Conservation (phyloP, 305 asterid genomes). For the Plantago rigida region DNA sequence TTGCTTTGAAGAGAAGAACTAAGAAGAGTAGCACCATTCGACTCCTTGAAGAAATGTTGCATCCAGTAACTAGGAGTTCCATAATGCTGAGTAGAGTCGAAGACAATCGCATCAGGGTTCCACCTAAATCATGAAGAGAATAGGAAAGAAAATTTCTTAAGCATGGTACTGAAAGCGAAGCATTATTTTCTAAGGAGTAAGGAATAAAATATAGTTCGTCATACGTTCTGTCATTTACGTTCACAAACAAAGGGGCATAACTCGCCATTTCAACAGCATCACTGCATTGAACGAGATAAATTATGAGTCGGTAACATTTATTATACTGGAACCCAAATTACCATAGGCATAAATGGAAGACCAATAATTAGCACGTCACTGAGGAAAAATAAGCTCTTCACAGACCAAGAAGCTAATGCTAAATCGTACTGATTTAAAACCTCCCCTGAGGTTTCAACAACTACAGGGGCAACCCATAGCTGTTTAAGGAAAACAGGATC, state of each 20-base stretch:
- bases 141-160: neutral
- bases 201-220: slow-evolving; percentile 13
- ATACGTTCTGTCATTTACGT: slow-evolving; percentile 62
- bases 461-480: too few relatives aligned
- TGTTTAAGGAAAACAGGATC: too few relatives aligned
- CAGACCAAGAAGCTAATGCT: too few relatives aligned
- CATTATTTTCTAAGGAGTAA: neutral
- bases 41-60: slow-evolving; percentile 86
- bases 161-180: neutral
- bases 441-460: too few relatives aligned
- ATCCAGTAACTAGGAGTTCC: slow-evolving; percentile 99
- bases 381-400: too few relatives aligned
- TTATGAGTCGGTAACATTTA: neutral
- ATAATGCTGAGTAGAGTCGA: slow-evolving; percentile 59
- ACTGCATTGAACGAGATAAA: slow-evolving; percentile 36
- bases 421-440: too few relatives aligned
- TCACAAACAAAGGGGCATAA: slow-evolving; percentile 83
- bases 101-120: slow-evolving; percentile 87
- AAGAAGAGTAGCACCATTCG: slow-evolving; percentile 84
- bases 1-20: slow-evolving; percentile 45
- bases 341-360: neutral
- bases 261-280: slow-evolving; percentile 86
- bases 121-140: slow-evolving; percentile 40
- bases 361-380: too few relatives aligned
- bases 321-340: neutral